phyloP scores from a whole-genome alignment of 805 yeast species.

The Jamesozyma jinghongensis region DNA sequence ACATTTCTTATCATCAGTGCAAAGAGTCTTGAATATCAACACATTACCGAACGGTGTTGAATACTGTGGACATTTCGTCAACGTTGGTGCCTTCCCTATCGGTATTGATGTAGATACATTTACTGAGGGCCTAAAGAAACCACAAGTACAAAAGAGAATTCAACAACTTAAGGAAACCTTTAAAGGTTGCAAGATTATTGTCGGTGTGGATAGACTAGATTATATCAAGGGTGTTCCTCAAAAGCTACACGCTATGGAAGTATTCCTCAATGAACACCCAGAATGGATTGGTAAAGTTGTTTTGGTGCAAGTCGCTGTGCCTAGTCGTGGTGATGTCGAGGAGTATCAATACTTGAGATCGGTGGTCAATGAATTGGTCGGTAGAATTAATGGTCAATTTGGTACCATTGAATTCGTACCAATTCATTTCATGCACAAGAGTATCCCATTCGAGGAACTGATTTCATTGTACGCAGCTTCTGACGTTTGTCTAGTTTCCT shows the following conservation, averaged over 20 bases:
- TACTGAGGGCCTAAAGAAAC: conserved; percentile 61
- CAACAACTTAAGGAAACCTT: conserved; percentile 55
- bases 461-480: conserved; percentile 76
- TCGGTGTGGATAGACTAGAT: conserved; percentile 94
- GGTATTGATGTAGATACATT: conserved; percentile 95
- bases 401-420: conserved; percentile 98
- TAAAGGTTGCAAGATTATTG: conserved; percentile 71
- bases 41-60: conserved; percentile 89
- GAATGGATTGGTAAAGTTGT: conserved; percentile 98
- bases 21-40: conserved; percentile 69
- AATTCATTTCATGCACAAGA: conserved; percentile 90
- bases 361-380: conserved; percentile 91
- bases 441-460: conserved; percentile 84
- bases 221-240: conserved; percentile 98
- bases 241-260: conserved; percentile 91
- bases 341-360: conserved; percentile 92
- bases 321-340: conserved; percentile 95
- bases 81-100: conserved; percentile 96
- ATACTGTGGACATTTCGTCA: conserved; percentile 63
- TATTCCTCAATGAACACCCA: conserved; percentile 84
- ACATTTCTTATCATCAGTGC: conserved; percentile 85
- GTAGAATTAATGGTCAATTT: conserved; percentile 90
- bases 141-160: conserved; percentile 57
- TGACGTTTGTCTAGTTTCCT: conserved; percentile 86
- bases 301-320: conserved; percentile 93